Evolutionary conservation across 495 filamentous ascomycete species (phyloP).

Genomic region (Arthonia radiata): DNA sequence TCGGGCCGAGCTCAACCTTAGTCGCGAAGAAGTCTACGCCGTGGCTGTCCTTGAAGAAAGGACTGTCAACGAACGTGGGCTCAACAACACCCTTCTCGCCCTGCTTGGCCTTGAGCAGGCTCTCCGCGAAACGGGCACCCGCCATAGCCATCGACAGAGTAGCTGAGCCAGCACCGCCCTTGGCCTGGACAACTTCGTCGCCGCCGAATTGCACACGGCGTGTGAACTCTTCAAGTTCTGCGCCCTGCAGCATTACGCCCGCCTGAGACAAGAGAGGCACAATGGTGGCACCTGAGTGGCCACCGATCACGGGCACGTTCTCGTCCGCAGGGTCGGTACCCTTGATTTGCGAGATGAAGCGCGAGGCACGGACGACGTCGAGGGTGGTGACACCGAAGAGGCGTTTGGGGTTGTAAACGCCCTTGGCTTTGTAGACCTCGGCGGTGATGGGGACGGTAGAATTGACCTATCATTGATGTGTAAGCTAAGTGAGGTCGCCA

Average conservation of each 20-base stretch:
- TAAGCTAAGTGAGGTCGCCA: neutral
- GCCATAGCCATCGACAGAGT: conserved; percentile 98
- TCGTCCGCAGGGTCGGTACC: conserved; percentile 68
- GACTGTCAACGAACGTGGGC: conserved; percentile 90
- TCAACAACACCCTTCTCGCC: conserved; percentile 89
- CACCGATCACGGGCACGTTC: conserved; percentile 86
- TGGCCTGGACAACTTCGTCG: conserved; percentile 98
- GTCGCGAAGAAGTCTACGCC: conserved; percentile 90
- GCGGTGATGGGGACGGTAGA: conserved; percentile 92
- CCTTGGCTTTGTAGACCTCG: conserved; percentile 81
- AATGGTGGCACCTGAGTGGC: conserved; percentile 94
- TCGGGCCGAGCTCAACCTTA: conserved; percentile 80
- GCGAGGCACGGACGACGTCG: conserved; percentile 88
- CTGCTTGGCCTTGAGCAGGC: conserved; percentile 71
- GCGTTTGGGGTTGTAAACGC: conserved; percentile 94
- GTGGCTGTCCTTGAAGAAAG: conserved; percentile 93
- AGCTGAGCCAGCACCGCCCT: conserved; percentile 92
- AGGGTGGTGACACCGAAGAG: conserved; percentile 99
- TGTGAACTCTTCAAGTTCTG: conserved; percentile 55
- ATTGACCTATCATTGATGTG: conserved; percentile 36
- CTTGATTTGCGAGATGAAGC: conserved; percentile 91
- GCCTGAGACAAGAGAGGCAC: conserved; percentile 93
- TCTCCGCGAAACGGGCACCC: conserved; percentile 90
- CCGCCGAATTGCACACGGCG: conserved; percentile 97
- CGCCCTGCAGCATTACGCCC: conserved; percentile 41